phyloP scores from a whole-genome alignment of 1,284 basidiomycete species.

The Coriolopsis trogii region DNA sequence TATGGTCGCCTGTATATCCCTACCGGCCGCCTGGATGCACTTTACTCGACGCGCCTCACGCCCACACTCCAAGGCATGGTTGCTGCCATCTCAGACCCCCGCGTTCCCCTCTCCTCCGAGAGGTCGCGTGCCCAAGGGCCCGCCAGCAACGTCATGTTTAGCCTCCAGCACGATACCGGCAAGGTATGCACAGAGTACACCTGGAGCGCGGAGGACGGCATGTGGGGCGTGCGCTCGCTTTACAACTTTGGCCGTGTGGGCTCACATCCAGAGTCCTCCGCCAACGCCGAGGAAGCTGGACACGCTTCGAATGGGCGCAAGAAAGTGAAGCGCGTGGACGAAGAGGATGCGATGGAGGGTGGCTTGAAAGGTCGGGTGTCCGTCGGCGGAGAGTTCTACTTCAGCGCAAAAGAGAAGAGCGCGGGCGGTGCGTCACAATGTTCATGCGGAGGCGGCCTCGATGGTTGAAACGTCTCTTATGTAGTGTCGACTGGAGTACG shows the following conservation, averaged over 20 bases:
- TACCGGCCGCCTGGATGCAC: conserved; percentile 83
- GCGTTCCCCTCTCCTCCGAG: conserved; percentile 48
- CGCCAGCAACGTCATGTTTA: conserved; percentile 83
- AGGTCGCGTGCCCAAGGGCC: conserved; percentile 39
- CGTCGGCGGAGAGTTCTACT: conserved; percentile 92
- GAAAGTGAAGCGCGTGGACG: conserved; percentile 73
- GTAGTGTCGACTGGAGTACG: conserved; percentile 91
- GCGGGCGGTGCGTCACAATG: conserved; percentile 73
- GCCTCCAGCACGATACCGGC: conserved; percentile 90
- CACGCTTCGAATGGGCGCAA: conserved; percentile 18
- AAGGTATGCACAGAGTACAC: conserved; percentile 94
- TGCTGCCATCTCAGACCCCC: conserved; percentile 77
- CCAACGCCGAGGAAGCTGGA: conserved; percentile 34
- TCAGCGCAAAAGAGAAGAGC: conserved; percentile 91
- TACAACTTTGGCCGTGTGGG: conserved; percentile 86
- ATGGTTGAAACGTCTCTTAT: conserved; percentile 11
- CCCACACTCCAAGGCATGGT: conserved; percentile 73
- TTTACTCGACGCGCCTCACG: conserved; percentile 83
- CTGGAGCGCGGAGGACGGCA: conserved; percentile 91
- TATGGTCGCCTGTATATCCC: conserved; percentile 94
- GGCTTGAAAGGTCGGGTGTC: conserved; percentile 89
- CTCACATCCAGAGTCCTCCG: conserved; percentile 31
- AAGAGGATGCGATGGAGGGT: conserved; percentile 88
- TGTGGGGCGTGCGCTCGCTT: conserved; percentile 90
- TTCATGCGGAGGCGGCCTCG: not conserved